phyloP scores from a whole-genome alignment of 352 stramenopile species.

The Phytophthora sp. region DNA sequence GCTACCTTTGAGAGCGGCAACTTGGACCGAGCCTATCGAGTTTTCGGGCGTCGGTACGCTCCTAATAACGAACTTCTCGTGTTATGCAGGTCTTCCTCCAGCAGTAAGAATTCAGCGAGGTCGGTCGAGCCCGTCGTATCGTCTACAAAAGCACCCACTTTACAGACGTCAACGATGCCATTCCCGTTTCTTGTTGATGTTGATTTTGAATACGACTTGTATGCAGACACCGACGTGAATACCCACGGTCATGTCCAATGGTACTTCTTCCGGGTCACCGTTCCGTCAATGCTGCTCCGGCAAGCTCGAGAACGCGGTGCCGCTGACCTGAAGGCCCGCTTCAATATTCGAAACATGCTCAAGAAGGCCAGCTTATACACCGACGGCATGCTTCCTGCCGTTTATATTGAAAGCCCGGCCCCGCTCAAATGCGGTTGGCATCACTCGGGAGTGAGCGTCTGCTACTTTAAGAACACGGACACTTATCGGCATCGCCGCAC shows the following conservation, averaged over 20 bases:
- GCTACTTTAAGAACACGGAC: conserved; percentile 84
- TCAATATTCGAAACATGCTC: conserved; percentile 90
- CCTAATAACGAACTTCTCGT: conserved; percentile 46
- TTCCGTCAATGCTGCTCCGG: conserved; percentile 27
- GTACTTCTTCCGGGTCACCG: conserved; percentile 83
- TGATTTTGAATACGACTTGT: conserved; percentile 78
- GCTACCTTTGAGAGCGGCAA: conserved; percentile 84
- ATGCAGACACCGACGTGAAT: conserved; percentile 72
- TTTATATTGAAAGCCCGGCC: conserved; percentile 53
- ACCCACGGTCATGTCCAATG: conserved; percentile 88
- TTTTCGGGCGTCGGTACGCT: conserved; percentile 61
- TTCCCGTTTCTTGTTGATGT: conserved; percentile 65
- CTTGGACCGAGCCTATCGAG: conserved; percentile 69
- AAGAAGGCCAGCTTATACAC: conserved; percentile 89
- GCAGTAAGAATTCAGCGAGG: neutral
- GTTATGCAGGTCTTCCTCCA: conserved; percentile 4
- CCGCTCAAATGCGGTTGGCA: conserved; percentile 62
- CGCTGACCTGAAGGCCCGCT: conserved; percentile 53
- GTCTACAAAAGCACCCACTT: conserved; percentile 10
- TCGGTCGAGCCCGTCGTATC: conserved; percentile 5
- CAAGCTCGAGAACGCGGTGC: conserved; percentile 26
- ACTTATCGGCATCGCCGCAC: conserved; percentile 66
- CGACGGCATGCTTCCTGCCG: conserved; percentile 84
- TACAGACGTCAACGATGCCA: conserved; percentile 26
- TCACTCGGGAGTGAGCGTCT: conserved; percentile 74